Conservation (phyloP, 2,329 filamentous ascomycete species). For the Claviceps citrina region DNA sequence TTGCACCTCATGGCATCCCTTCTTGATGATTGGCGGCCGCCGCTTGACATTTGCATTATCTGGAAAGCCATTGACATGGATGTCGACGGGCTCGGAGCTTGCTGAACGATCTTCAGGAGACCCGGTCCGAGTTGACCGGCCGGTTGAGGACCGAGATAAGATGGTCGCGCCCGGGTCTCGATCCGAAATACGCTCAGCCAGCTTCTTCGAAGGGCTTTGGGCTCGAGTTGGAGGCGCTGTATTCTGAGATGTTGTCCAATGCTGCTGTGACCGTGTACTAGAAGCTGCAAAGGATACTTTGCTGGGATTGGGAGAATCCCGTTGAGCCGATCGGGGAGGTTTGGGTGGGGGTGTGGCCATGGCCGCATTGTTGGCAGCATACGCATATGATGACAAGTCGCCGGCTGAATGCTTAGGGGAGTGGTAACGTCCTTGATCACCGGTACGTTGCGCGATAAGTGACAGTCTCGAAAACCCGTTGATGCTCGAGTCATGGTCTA, state of each 20-base stretch:
- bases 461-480: conserved; percentile 24
- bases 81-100: conserved; percentile 30
- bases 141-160: conserved; percentile 8
- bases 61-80: conserved; percentile 54
- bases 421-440: conserved; percentile 31
- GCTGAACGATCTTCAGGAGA: conserved; percentile 11
- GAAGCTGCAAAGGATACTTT: conserved; percentile 11
- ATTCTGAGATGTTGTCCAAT: conserved; percentile 14
- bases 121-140: not conserved
- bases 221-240: conserved; percentile 16
- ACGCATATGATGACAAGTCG: conserved; percentile 7
- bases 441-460: conserved; percentile 25
- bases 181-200: conserved; percentile 22
- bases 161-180: conserved; percentile 7
- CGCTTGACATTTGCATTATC: conserved; percentile 76
- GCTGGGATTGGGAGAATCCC: conserved; percentile 9
- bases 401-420: conserved; percentile 29
- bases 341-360: conserved; percentile 23
- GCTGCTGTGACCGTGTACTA: conserved; percentile 13
- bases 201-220: conserved; percentile 18
- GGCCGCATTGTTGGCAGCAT: not conserved
- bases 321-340: conserved; percentile 25
- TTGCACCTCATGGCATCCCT: conserved; percentile 58
- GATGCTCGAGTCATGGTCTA: conserved; percentile 28
- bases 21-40: conserved; percentile 59